Evolutionary conservation across 305 asterid genomes (phyloP), one percentile per base, ranked within the genome.

Genomic region (Rubia occidens): DNA sequence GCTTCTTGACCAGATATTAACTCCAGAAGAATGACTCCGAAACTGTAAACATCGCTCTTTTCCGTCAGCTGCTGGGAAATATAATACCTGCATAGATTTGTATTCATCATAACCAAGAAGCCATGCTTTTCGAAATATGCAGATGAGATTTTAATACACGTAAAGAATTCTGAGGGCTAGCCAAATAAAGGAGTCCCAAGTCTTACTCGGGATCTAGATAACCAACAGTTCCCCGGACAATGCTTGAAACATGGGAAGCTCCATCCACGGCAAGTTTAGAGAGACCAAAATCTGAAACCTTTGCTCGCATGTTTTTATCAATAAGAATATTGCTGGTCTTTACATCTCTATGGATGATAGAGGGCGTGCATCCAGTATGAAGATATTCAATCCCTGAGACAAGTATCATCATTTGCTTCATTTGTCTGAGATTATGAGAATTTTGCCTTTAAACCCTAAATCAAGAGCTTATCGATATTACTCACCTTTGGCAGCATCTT

Each of bases 201-300:
- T 43, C 95, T 68, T 83, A 94, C 99, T 94, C 99, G 2, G 99
- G 99, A 83, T 94, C 99, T 32, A 94, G 90, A 82, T 94, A 94
- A 49, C 99, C 99, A 74, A 94, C 99, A 68, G 99, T 94, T 73
- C 99, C 99, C 29, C 99, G 95, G 76, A 94, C 99, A 17, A 87
- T 86, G 89, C 99, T 94, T 0, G 99, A 94, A 63, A 94, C 97
- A 35, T 94, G 99, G 67, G 97, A 94, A 83, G 93, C 88, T 76
- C 97, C 99, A 81, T 94, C 99, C 21, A 89, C 93, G 13, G 96
- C 96, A 68, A 91, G 85, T 81, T 91, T 94, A 7, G 99, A 94
- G 76, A 94, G 99, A 69, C 99, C 99, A 63, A 94, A 94, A 85
- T 94, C 99, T 13, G 96, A 89, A 73, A 94, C 99, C 82, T 94